Conservation (phyloP, 2,329 filamentous ascomycete genomes). For the Neoascochyta sp. region DNA sequence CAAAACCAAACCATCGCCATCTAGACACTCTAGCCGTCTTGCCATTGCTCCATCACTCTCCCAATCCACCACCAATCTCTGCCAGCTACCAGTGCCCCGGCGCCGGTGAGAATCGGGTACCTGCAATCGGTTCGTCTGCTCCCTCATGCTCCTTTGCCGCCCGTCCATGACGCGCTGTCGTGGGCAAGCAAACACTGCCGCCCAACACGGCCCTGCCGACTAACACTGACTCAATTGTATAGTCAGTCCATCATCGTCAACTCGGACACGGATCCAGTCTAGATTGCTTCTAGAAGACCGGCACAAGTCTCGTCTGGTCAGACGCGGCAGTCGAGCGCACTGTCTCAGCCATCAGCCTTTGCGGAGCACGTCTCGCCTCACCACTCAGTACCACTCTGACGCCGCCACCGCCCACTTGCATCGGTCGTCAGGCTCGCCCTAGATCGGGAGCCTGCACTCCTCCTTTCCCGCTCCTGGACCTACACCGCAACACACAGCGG, state of each 20-base stretch:
- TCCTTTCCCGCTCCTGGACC: no score
- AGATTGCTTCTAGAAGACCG: conserved; percentile 17
- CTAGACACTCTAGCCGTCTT: conserved; percentile 33
- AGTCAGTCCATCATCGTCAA: conserved; percentile 11
- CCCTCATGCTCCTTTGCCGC: no score
- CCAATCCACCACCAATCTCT: no score
- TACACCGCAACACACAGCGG: no score
- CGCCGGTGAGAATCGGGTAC: conserved; percentile 31
- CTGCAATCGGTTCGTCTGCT: conserved; percentile 37
- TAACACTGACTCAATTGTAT: conserved; percentile 29
- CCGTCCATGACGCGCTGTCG: no score
- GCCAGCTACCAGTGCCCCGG: no score
- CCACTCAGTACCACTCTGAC: no score
- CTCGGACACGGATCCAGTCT: conserved; percentile 7
- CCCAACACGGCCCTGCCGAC: conserved; percentile 12
- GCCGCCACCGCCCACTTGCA: no score
- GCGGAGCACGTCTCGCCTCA: conserved; percentile 5
- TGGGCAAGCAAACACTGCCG: conserved; percentile 33
- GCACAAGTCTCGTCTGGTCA: no score
- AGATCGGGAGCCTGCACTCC: no score
- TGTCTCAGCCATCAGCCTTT: conserved; percentile 6
- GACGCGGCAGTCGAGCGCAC: no score
- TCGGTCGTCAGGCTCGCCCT: conserved; percentile 2
- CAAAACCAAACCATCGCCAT: conserved; percentile 30
- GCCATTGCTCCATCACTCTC: no score